Evolutionary conservation across 345 rosid species (phyloP), one percentile per base, ranked within the genome.

Genomic region (Alliaria petiolata): DNA sequence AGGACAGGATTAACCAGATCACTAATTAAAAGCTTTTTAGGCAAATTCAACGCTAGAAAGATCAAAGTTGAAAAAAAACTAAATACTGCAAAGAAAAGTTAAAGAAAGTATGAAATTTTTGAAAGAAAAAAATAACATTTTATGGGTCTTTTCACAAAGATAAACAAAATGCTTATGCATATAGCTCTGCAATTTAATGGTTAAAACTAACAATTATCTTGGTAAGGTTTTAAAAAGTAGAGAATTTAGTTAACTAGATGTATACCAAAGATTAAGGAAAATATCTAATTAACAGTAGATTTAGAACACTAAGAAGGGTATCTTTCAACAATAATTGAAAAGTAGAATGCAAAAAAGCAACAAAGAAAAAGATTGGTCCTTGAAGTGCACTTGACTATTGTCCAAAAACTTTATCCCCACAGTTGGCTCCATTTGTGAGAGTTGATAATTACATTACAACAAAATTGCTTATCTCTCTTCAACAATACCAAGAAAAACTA

Each of bases 401-500:
- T 38, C 69, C 35, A 76, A 62, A 76, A 63, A 53, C 86, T 83
- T 87, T 84, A 81, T 62, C 83, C 84, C 82, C 82, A 76, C 80
- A 77, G 3, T 43, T 67, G 71, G 79, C 85, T 80, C 81, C 80
- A 69, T 76, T 68, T 58, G 49, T 54, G 65, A 72, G 76, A 80
- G 80, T 49, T 74, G 92, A 87, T 81, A 85, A 78, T 65, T 75
- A 85, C 87, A 75, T 56, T 71, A 62, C 89, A 88, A 45, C 81
- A 75, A 81, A n/a, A 83, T 64, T 71, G 69, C 67, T 38, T 71
- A 76, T 69, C 19, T 74, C 69, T 49, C 89, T 74, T 78, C 80
- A 77, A 67, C 74, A 54, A 69, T 63, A 73, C 64, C 83, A 86
- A 86, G 69, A 76, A 61, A 74, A 43, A 42, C 13, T 35, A 60